Percentiles rank a stretch among this genome's conserved stretches.
Evolutionary conservation across 352 stramenopile species (phyloP).

Genomic region (Blastocystis sp.): DNA sequence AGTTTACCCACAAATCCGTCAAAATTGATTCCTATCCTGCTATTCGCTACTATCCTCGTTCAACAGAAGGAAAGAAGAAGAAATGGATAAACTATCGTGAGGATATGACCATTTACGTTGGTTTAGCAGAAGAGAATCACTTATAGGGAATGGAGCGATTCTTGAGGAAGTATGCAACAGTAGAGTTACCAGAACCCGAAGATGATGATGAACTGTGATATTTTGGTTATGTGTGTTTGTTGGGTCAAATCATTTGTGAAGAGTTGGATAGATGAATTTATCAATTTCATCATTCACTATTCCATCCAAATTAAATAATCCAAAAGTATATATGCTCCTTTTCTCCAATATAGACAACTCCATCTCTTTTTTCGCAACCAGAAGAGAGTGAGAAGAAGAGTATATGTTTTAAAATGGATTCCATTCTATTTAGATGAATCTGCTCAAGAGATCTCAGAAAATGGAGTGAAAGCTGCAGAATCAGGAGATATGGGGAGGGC

Average conservation of each 20-base stretch:
- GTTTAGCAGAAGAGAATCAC: background rate
- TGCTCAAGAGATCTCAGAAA: background rate
- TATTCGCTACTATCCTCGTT: constrained; percentile 33
- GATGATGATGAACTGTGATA: constrained; percentile 60
- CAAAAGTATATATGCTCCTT: background rate
- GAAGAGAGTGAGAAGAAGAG: background rate
- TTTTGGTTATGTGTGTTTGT: background rate
- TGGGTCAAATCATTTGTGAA: background rate
- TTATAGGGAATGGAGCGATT: constrained; percentile 51
- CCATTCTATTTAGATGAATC: background rate
- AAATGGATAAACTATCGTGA: constrained; percentile 52
- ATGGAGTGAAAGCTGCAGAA: constrained; percentile 37
- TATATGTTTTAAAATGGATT: background rate
- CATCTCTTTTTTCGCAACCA: background rate
- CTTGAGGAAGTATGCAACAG: constrained; percentile 50
- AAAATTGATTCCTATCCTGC: constrained; percentile 8
- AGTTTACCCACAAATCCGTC: constrained; percentile 52
- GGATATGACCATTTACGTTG: background rate
- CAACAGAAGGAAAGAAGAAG: constrained; percentile 8
- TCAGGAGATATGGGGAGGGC: constrained; percentile 43
- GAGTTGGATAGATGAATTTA: background rate
- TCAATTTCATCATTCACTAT: background rate
- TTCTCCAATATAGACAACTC: background rate
- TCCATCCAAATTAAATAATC: background rate
- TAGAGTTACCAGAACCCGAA: constrained; percentile 50